Base-by-base conservation (phyloP, 768 basidiomycete species). In the Termitomyces sp. region DNA sequence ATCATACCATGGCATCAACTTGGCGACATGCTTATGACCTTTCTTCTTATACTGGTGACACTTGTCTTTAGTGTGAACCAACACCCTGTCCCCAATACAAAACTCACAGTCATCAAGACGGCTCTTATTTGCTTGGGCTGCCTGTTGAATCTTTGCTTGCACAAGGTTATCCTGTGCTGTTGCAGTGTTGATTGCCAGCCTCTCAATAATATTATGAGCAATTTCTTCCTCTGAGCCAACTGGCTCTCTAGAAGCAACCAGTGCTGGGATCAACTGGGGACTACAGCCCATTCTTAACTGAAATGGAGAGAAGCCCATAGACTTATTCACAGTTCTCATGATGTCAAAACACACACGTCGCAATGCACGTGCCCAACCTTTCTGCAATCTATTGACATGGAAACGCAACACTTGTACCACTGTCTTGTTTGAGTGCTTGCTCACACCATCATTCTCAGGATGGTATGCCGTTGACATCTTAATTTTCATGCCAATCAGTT, bases 1-100 rank as follows among this genome's bases (percentile, higher is more conserved):
- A 51, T 79, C 70, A 16, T 48, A 74, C 0, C 65, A 55, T 0
- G 72, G 71, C 67, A 80, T 73, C 47, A 77, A 78, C 46, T 79
- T 79, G 0, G 74, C 72, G 0, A 70, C 69, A 0, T 66, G 64
- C 4, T 64, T 62, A 2, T 65, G 62, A 2, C 65, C 67, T 7
- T 39, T 45, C 0, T 57, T 26, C 30, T 64, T 64, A 52, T 69
- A 76, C 1, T 70, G 57, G 5, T 54, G 50, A 0, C 62, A 18
- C 0, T 64, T 56, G 27, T 75, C 48, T 1, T 63, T 51, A 0
- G 71, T 75, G 1, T 66, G 66, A 1, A 78, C 58, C 50, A 73
- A 54, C 1, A 78, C 72, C 0, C 14, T 40, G 30, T 75, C 67
- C 1, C 57, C 57, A 7, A 59, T 26, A 16, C 34, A 26, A 36